These are phyloP conservation scores for Teunomyces atbi DNA, from an alignment of 805 yeast genomes.

Conservation along the genomic window DNA sequence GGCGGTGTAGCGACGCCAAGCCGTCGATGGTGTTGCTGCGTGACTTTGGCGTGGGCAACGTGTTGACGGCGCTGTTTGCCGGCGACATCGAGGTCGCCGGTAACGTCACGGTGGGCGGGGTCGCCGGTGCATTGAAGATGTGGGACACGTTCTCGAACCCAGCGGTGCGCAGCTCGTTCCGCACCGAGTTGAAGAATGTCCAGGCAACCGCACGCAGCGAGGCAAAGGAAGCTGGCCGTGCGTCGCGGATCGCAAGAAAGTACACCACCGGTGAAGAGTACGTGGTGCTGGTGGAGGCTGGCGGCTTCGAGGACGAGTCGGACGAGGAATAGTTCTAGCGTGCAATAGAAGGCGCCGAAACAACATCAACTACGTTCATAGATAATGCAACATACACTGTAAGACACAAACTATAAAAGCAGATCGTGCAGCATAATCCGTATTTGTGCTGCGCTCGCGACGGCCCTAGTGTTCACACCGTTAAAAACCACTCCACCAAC, in stretches of 20 bases:
- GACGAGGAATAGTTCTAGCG: conserved; percentile 60
- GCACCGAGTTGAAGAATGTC: conserved; percentile 51
- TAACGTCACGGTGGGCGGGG: conserved; percentile 83
- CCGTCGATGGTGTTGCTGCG: conserved; percentile 90
- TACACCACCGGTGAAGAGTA: conserved; percentile 54
- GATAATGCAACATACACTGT: no score
- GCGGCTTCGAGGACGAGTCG: conserved; percentile 53
- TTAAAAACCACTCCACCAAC: conserved; percentile 39
- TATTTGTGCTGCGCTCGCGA: no score
- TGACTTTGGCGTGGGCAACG: conserved; percentile 94
- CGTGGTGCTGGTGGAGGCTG: conserved; percentile 62
- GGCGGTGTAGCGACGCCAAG: conserved; percentile 58
- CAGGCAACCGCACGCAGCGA: conserved; percentile 58
- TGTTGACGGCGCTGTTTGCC: conserved; percentile 77
- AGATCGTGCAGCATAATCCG: no score
- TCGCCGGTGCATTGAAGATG: conserved; percentile 75
- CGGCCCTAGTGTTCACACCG: no score
- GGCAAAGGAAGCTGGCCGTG: conserved; percentile 54
- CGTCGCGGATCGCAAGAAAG: conserved; percentile 75
- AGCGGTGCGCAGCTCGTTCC: conserved; percentile 70
- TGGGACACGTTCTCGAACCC: conserved; percentile 90
- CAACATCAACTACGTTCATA: no score
- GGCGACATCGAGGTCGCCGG: conserved; percentile 87
- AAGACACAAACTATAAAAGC: no score
- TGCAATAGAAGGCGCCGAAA: no score